A percentile compares a stretch with the other conserved stretches of the same genome.
These are phyloP conservation scores for Podila minutissima DNA, from an alignment of 192 early-diverging fungal species.

Conservation along the genomic window DNA sequence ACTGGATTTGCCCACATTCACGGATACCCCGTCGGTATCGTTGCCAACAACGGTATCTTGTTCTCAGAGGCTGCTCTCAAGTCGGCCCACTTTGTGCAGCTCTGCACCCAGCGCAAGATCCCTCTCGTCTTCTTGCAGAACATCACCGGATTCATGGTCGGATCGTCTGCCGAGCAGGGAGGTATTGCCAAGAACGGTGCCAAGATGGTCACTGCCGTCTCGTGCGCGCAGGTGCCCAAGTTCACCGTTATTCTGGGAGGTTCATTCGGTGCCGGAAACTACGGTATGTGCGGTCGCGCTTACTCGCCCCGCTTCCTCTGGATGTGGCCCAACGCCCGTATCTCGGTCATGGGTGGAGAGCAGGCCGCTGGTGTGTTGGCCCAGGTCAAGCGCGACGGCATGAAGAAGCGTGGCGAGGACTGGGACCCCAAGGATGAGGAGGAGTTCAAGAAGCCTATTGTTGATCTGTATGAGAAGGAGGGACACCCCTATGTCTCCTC, in stretches of 20 bases:
- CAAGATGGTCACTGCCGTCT: slow-evolving; percentile 95
- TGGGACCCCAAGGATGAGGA: slow-evolving; percentile 85
- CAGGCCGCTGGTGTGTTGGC: slow-evolving; percentile 94
- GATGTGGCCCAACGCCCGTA: slow-evolving; percentile 95
- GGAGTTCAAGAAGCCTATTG: slow-evolving; percentile 84
- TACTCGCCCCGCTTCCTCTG: slow-evolving; percentile 94
- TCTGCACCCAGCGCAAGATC: slow-evolving; percentile 88
- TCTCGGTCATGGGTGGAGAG: slow-evolving; percentile 98
- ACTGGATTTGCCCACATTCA: slow-evolving; percentile 93
- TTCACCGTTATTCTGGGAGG: slow-evolving; percentile 86
- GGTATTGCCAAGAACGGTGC: slow-evolving; percentile 99
- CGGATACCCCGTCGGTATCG: slow-evolving; percentile 91
- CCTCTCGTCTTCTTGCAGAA: slow-evolving; percentile 96
- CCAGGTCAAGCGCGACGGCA: slow-evolving; percentile 85
- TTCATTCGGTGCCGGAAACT: slow-evolving; percentile 90
- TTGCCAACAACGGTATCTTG: slow-evolving; percentile 96
- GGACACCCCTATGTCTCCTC: slow-evolving; percentile 96
- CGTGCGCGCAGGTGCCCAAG: slow-evolving; percentile 93
- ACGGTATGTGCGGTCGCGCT: slow-evolving; percentile 97
- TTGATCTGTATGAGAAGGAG: slow-evolving; percentile 88
- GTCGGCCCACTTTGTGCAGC: slow-evolving; percentile 95
- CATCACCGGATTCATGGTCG: slow-evolving; percentile 98
- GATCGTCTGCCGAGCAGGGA: slow-evolving; percentile 90
- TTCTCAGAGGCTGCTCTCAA: slow-evolving; percentile 95
- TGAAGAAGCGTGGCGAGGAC: slow-evolving; percentile 76